Evolutionary conservation across 1,139 yeast genomes (phyloP), one percentile per base, ranked within the genome.

Genomic region (Kurtzmaniella quercitrusa): DNA sequence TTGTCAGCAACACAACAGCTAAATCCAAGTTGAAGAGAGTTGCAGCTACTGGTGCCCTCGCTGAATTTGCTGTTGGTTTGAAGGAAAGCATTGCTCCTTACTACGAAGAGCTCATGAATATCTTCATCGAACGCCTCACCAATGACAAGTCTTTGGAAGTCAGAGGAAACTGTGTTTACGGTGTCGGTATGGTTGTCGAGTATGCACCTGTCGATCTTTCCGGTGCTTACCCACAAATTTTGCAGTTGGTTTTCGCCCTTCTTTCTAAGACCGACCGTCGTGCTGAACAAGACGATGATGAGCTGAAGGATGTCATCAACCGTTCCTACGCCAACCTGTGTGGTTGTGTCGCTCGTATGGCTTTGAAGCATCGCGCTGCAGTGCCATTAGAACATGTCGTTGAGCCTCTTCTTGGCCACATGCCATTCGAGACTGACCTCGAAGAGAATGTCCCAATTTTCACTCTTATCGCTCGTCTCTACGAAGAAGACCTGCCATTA

Each of bases 341-440:
- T 64, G 99, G 99, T 38, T 93, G 98, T 76, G 95, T 91, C 47
- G 89, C 96, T 28, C 83, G 98, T 68, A 77, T 93, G 88, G 78
- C 88, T 17, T 71, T 87, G 62, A 84, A 84, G 61, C 78, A 86
- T 61, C 81, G 80, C 56, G 69, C 69, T 42, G 77, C 84, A 38
- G 82, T 93, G 51, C 98, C 98, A 47, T 68, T 89, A 55, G 80
- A 77, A 48, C 95, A 83, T 52, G 86, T 93, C 30, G 63, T 93
- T 42, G 88, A 89, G 37, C 86, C 84, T 34, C 72, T 94, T 55
- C 71, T 91, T 50, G 69, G 73, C 42, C 93, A 86, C 58, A 75
- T 94, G 60, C 99, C 99, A 42, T 77, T 93, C 60, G 79, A 82
- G 59, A 82, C 91, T 43, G 98, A 93, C 8, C 84, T 78, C 53